A percentile compares a stretch with the other conserved stretches of the same genome.
phyloP scores from a whole-genome alignment of 805 yeast species.

The Zygosaccharomyces bisporus region DNA sequence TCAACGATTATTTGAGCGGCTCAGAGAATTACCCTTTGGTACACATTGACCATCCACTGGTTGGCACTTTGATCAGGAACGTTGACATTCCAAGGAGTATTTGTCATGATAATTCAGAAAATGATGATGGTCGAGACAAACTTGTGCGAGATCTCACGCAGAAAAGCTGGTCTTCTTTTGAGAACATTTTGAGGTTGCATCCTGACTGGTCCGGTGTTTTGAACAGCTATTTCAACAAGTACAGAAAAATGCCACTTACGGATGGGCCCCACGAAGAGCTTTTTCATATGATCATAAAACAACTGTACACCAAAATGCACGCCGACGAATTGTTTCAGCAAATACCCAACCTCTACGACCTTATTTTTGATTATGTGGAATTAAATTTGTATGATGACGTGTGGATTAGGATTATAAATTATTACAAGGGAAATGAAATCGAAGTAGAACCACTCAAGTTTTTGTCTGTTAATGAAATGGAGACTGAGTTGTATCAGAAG shows the following conservation, averaged over 20 bases:
- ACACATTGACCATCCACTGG: constrained; percentile 53
- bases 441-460: constrained; percentile 24
- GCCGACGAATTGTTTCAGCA: constrained; percentile 17
- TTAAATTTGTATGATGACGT: constrained; percentile 59
- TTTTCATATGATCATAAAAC: constrained; percentile 26
- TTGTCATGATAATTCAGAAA: neutral
- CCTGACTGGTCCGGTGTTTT: constrained; percentile 34
- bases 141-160: constrained; percentile 5
- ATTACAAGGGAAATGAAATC: constrained; percentile 26
- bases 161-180: constrained; percentile 13
- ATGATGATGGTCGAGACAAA: neutral
- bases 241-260: constrained; percentile 35
- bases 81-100: neutral
- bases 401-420: constrained; percentile 48
- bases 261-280: constrained; percentile 30
- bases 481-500: constrained; percentile 43
- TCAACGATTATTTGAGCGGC: constrained; percentile 56
- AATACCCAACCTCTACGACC: constrained; percentile 41
- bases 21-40: constrained; percentile 55
- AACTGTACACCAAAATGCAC: constrained; percentile 18
- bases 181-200: constrained; percentile 15
- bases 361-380: constrained; percentile 71
- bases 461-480: constrained; percentile 43
- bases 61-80: constrained; percentile 39
- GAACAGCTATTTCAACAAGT: constrained; percentile 34